These are phyloP conservation scores for Penicillium occitanis DNA, from an alignment of 2,329 filamentous ascomycete genomes.

Conservation along the genomic window DNA sequence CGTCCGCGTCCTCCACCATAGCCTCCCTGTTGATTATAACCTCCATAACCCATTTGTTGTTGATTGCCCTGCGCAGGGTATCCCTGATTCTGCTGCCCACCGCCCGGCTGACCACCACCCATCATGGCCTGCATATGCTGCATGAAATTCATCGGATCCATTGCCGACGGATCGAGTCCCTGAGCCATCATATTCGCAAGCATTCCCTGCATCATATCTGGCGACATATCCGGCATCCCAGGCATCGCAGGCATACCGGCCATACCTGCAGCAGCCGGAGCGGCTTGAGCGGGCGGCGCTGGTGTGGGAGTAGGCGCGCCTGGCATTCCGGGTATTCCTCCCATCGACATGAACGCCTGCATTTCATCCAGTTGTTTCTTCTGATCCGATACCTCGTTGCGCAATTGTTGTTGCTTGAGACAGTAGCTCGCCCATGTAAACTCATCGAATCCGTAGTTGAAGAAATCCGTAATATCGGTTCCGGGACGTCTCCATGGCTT, in stretches of 20 bases:
- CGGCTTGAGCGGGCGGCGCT: slow-evolving; percentile 29
- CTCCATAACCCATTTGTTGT: slow-evolving; percentile 45
- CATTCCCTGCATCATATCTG: slow-evolving; percentile 61
- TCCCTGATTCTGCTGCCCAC: slow-evolving; percentile 34
- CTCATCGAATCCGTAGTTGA: slow-evolving; percentile 98
- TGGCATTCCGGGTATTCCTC: slow-evolving; percentile 49
- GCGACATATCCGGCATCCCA: slow-evolving; percentile 53
- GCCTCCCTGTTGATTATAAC: slow-evolving; percentile 40
- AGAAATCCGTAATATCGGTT: slow-evolving; percentile 93
- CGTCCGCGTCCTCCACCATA: slow-evolving; percentile 41
- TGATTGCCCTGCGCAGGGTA: slow-evolving; percentile 40
- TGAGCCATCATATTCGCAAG: slow-evolving; percentile 55
- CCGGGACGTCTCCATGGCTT: slow-evolving; percentile 96
- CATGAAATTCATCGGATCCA: slow-evolving; percentile 58
- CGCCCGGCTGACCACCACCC: slow-evolving; percentile 43
- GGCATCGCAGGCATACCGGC: slow-evolving; percentile 38
- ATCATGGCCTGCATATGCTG: slow-evolving; percentile 54
- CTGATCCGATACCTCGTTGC: slow-evolving; percentile 75
- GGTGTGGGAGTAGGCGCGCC: slow-evolving; percentile 31
- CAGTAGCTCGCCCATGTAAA: slow-evolving; percentile 97
- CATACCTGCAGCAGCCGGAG: slow-evolving; percentile 27
- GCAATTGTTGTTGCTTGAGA: slow-evolving; percentile 77
- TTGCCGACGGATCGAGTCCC: slow-evolving; percentile 54
- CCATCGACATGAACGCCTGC: slow-evolving; percentile 58
- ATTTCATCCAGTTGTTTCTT: slow-evolving; percentile 67